phyloP scores from a whole-genome alignment of 306 rosid genomes.

The Vicia faba region DNA sequence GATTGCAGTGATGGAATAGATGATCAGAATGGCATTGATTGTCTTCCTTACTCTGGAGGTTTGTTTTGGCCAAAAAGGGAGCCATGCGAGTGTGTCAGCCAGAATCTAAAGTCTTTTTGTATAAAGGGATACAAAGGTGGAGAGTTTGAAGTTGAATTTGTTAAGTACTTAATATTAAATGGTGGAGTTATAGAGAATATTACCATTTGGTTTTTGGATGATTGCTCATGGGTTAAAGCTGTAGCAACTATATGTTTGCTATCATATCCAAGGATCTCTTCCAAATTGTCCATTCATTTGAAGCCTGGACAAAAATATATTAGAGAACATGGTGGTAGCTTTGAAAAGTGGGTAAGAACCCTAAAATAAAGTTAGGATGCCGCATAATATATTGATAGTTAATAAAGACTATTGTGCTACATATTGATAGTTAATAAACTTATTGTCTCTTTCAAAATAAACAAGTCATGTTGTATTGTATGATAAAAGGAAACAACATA shows the following conservation, averaged over 20 bases:
- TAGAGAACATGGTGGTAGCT: background rate
- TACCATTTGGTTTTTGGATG: conserved; percentile 4
- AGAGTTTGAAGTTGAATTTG: background rate
- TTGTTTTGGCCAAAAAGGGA: background rate
- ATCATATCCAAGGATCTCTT: background rate
- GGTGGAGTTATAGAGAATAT: background rate
- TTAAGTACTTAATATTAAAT: background rate
- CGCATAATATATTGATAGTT: too few relatives aligned
- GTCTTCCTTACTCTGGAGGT: background rate
- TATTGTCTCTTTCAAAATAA: too few relatives aligned
- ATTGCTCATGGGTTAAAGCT: background rate
- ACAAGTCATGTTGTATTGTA: too few relatives aligned
- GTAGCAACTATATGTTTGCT: background rate
- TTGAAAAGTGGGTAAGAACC: background rate
- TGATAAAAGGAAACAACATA: too few relatives aligned
- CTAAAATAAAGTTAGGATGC: background rate
- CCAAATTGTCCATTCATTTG: background rate
- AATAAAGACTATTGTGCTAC: too few relatives aligned
- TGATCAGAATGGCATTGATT: background rate
- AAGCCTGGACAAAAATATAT: background rate
- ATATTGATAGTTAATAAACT: too few relatives aligned
- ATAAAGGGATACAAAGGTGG: background rate
- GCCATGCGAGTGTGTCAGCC: background rate
- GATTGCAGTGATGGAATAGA: background rate
- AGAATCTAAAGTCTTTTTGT: background rate